These are phyloP conservation scores for Gossypium ekmanianum DNA, from an alignment of 345 rosid species.

Conservation along the genomic window DNA sequence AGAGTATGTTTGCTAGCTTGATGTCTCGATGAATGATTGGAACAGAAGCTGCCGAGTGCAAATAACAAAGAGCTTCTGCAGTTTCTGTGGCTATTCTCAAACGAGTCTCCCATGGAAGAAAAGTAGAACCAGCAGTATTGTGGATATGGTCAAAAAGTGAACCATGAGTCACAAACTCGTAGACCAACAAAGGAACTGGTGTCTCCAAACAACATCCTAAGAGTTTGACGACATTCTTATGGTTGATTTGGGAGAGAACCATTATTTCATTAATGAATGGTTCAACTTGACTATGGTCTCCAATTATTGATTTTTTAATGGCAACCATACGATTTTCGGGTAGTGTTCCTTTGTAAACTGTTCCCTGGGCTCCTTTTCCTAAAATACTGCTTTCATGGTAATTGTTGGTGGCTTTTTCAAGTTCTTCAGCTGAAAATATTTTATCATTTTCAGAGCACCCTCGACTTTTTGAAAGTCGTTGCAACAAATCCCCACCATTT, in stretches of 20 bases:
- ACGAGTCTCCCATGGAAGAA: constrained; percentile 34
- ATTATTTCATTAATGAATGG: constrained; percentile 48
- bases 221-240: constrained; percentile 39
- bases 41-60: constrained; percentile 37
- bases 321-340: constrained; percentile 30
- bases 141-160: constrained; percentile 45
- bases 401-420: constrained; percentile 39
- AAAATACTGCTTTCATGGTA: constrained; percentile 29
- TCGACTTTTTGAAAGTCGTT: constrained; percentile 16
- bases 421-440: constrained; percentile 33
- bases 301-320: constrained; percentile 38
- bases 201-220: constrained; percentile 50
- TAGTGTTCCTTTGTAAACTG: constrained; percentile 42
- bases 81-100: constrained; percentile 35
- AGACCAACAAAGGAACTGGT: constrained; percentile 39
- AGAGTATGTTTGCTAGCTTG: constrained; percentile 40
- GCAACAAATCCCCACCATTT: constrained; percentile 34
- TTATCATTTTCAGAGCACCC: constrained; percentile 17
- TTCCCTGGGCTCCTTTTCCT: constrained; percentile 44
- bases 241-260: constrained; percentile 46
- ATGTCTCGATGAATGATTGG: constrained; percentile 41
- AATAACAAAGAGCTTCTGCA: constrained; percentile 31
- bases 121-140: constrained; percentile 8
- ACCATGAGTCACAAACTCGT: constrained; percentile 38
- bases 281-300: constrained; percentile 38